Percentiles rank a stretch among this genome's conserved stretches.
phyloP scores from a whole-genome alignment of 345 rosid species.

The Syzygium jambos region DNA sequence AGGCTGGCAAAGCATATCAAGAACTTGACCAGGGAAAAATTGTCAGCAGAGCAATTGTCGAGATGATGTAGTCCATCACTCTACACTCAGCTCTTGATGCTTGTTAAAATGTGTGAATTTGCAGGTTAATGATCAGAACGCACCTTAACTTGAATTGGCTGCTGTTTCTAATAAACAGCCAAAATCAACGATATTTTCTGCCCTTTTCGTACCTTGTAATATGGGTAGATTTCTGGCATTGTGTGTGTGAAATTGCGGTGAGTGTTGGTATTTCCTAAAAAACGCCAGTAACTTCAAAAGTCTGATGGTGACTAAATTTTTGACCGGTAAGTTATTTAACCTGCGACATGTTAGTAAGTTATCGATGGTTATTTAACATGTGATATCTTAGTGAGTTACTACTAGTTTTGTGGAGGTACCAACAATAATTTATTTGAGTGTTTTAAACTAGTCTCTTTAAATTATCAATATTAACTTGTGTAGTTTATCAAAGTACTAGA shows the following conservation, averaged over 20 bases:
- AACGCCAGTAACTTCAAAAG: neutral
- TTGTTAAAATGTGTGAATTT: neutral
- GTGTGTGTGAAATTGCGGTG: neutral
- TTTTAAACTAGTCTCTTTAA: neutral
- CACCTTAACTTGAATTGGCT: neutral
- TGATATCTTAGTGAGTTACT: neutral
- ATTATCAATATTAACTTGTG: neutral
- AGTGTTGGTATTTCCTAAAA: neutral
- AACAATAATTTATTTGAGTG: neutral
- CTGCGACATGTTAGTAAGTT: neutral
- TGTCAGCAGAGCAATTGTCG: slow-evolving; percentile 73
- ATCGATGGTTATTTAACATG: neutral
- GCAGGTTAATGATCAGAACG: neutral
- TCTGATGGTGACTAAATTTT: too few relatives aligned
- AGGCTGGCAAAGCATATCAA: slow-evolving; percentile 62
- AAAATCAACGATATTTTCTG: neutral
- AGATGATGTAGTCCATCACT: slow-evolving; percentile 38
- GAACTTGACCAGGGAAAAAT: slow-evolving; percentile 86
- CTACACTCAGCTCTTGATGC: neutral
- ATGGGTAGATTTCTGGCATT: neutral
- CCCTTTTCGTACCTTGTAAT: neutral
- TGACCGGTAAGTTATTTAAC: neutral
- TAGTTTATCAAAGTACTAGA: neutral
- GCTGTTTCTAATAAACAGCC: neutral
- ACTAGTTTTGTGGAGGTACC: neutral